Evolutionary conservation across 2,329 filamentous ascomycete genomes (phyloP).

Genomic region (Venturia oleaginea): DNA sequence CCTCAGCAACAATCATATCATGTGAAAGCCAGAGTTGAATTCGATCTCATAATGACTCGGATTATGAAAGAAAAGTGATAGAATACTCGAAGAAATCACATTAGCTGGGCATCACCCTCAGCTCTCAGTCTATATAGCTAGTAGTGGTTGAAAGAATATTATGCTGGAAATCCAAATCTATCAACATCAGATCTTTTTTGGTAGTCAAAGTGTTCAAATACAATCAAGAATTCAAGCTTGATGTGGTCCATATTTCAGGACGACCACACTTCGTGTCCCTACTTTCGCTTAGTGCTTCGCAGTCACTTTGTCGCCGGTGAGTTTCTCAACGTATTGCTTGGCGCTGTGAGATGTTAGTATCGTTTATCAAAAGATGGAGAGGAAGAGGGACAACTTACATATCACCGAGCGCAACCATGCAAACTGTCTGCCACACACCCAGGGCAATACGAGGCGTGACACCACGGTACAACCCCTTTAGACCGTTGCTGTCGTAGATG

Average conservation of each 20-base stretch:
- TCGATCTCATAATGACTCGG: no score
- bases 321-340: slow-evolving; percentile 56
- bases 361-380: not conserved
- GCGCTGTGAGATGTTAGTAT: slow-evolving; percentile 37
- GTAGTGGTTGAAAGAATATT: not conserved
- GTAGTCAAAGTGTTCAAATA: not conserved
- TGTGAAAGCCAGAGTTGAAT: no score
- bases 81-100: not conserved
- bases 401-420: slow-evolving; percentile 98
- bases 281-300: slow-evolving; percentile 49
- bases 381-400: slow-evolving; percentile 55
- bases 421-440: slow-evolving; percentile 97
- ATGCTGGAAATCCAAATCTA: not conserved
- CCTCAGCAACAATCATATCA: no score
- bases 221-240: not conserved
- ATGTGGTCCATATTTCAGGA: not conserved
- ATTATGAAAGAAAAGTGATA: no score
- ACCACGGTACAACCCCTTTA: slow-evolving; percentile 91
- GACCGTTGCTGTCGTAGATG: slow-evolving; percentile 81
- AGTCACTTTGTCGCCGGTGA: slow-evolving; percentile 54
- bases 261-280: not conserved
- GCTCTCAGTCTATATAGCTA: not conserved
- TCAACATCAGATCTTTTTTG: not conserved
- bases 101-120: not conserved
- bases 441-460: slow-evolving; percentile 90